A percentile compares a stretch with the other conserved stretches of the same genome.
Evolutionary conservation across 75 land plant species (phyloP).

Genomic region (Pinus taeda): DNA sequence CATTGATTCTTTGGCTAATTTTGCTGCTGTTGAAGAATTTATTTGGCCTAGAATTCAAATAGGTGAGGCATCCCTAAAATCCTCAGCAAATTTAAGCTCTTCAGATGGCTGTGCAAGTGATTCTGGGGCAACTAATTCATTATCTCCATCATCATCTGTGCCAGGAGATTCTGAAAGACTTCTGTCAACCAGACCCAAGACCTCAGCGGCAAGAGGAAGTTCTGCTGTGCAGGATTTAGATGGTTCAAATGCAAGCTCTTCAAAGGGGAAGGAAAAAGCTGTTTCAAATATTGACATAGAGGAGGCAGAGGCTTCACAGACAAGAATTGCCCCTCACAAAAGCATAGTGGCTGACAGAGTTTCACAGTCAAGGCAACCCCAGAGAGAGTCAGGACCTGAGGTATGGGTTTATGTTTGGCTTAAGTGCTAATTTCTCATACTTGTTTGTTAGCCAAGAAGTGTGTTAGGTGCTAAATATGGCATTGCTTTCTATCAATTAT

Average conservation of each 20-base stretch:
- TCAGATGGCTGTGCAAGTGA: constrained; percentile 25
- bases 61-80: constrained; percentile 1
- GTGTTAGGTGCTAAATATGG: neutral
- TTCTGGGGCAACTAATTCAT: constrained; percentile 32
- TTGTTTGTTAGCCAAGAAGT: neutral
- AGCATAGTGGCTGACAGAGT: constrained; percentile 66
- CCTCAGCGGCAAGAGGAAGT: constrained; percentile 58
- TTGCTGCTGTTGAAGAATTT: constrained; percentile 53
- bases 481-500: neutral
- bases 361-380: constrained; percentile 45
- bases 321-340: constrained; percentile 87
- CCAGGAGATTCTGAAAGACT: constrained; percentile 58
- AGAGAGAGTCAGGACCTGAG: constrained; percentile 58
- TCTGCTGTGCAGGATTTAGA: constrained; percentile 25
- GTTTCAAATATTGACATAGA: constrained; percentile 47
- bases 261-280: constrained; percentile 90
- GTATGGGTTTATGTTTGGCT: constrained; percentile 13
- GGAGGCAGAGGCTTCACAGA: constrained; percentile 76
- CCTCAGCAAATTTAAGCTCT: constrained; percentile 25
- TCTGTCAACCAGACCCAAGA: constrained; percentile 77
- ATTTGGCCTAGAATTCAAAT: constrained; percentile 51
- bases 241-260: constrained; percentile 38
- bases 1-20: constrained; percentile 47
- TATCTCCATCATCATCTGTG: constrained; percentile 40
- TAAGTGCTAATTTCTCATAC: no score